Evolutionary conservation across 805 yeast species (phyloP).

Genomic region (Spathaspora girioi): DNA sequence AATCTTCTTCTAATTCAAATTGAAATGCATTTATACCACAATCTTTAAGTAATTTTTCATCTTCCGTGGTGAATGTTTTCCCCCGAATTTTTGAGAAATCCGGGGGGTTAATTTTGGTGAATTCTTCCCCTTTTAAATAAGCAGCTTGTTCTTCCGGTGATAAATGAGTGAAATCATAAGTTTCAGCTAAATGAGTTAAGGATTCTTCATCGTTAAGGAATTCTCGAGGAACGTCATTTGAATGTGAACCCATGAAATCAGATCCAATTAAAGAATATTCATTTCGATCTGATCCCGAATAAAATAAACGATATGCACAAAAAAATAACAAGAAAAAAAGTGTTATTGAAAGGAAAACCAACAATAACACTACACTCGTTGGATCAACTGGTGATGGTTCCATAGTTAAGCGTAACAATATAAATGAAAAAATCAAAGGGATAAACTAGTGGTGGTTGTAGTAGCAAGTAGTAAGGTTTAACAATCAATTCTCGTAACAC

Average conservation of each 20-base stretch:
- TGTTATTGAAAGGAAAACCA: constrained; percentile 6
- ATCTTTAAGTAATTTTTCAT: constrained; percentile 28
- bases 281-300: constrained; percentile 7
- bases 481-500: not conserved
- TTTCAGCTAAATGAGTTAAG: constrained; percentile 30
- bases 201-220: constrained; percentile 40
- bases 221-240: constrained; percentile 28
- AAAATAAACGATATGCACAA: constrained; percentile 9
- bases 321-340: constrained; percentile 8
- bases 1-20: constrained; percentile 33
- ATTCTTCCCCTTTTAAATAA: constrained; percentile 34
- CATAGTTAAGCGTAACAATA: not conserved
- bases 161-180: constrained; percentile 30
- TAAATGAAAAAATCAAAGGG: not conserved
- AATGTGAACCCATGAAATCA: constrained; percentile 11
- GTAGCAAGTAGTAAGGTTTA: not conserved
- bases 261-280: constrained; percentile 12
- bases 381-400: constrained; percentile 2
- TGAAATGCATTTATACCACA: constrained; percentile 38
- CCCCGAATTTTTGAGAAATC: constrained; percentile 29
- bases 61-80: constrained; percentile 25
- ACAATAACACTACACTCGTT: not conserved
- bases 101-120: constrained; percentile 28
- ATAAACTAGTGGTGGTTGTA: not conserved
- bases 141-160: constrained; percentile 41